phyloP scores from a whole-genome alignment of 768 basidiomycete genomes.

The Pleurotus tuoliensis region DNA sequence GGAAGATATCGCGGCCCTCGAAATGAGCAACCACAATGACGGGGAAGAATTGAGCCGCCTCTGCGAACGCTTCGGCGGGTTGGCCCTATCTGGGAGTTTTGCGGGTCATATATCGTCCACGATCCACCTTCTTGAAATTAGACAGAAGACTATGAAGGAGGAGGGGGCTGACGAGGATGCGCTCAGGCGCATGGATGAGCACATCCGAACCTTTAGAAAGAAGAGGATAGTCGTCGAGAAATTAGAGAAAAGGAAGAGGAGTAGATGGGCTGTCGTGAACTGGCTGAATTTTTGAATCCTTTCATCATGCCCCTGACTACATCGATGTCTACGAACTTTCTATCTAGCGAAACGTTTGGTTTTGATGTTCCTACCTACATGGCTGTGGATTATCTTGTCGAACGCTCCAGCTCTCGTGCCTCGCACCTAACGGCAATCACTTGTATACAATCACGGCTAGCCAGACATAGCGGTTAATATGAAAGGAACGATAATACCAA shows the following conservation, averaged over 20 bases:
- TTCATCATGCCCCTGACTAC: too few species aligned
- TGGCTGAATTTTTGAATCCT: background rate
- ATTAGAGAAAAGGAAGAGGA: background rate
- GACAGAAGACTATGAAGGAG: conserved; percentile 2
- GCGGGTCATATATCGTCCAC: conserved; percentile 6
- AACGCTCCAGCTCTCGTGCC: too few species aligned
- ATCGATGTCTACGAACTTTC: too few species aligned
- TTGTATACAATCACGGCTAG: too few species aligned
- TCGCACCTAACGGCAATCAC: too few species aligned
- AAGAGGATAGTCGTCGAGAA: conserved; percentile 7
- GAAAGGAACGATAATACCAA: too few species aligned
- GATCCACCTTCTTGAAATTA: conserved; percentile 8
- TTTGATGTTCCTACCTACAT: too few species aligned
- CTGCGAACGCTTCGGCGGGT: conserved; percentile 6
- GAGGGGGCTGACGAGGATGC: background rate
- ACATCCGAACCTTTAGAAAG: conserved; percentile 1
- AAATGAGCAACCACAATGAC: background rate
- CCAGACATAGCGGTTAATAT: too few species aligned
- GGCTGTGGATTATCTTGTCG: too few species aligned
- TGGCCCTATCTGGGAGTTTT: conserved; percentile 16
- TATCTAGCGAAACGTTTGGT: too few species aligned
- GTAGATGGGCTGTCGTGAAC: background rate
- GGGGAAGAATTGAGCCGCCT: conserved; percentile 1
- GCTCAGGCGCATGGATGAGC: background rate
- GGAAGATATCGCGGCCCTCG: conserved; percentile 3